Percentiles rank a stretch among this genome's conserved stretches.
These are phyloP conservation scores for Kingdonia uniflora DNA, from an alignment of 164 flowering plant species.

Conservation along the genomic window DNA sequence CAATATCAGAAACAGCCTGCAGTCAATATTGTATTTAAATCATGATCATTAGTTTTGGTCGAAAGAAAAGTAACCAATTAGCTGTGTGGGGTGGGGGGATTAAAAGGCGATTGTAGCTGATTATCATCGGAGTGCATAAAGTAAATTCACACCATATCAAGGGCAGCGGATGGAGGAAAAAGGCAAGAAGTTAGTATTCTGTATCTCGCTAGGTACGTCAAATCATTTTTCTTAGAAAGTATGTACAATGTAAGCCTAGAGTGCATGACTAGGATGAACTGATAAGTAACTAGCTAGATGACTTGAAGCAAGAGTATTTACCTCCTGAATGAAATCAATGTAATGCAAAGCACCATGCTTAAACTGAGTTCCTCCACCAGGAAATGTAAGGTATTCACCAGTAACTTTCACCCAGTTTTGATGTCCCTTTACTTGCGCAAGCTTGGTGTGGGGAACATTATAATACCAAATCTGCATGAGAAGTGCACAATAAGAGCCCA, in stretches of 20 bases:
- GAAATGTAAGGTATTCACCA: conserved; percentile 88
- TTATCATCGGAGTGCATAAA: too few species aligned
- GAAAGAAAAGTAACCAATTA: too few species aligned
- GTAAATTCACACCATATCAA: too few species aligned
- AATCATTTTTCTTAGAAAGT: too few species aligned
- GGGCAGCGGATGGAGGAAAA: too few species aligned
- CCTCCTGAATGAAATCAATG: conserved; percentile 77
- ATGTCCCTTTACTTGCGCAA: conserved; percentile 79
- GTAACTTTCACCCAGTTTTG: conserved; percentile 95
- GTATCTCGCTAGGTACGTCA: too few species aligned
- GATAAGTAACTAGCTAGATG: neutral
- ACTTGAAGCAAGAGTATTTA: conserved; percentile 13
- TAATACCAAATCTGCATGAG: conserved; percentile 85
- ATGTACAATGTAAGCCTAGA: too few species aligned
- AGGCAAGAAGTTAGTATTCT: too few species aligned
- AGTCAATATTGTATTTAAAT: neutral
- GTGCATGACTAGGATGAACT: neutral
- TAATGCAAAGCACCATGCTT: conserved; percentile 92
- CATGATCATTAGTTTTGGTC: too few species aligned
- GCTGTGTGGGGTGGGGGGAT: too few species aligned
- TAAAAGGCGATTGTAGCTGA: too few species aligned
- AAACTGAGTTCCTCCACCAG: conserved; percentile 99
- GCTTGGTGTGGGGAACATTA: conserved; percentile 90
- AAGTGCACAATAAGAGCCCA: neutral
- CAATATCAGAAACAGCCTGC: conserved; percentile 68